Conservation (phyloP, 208 protist species). For the Wallacemonas rigidus region DNA sequence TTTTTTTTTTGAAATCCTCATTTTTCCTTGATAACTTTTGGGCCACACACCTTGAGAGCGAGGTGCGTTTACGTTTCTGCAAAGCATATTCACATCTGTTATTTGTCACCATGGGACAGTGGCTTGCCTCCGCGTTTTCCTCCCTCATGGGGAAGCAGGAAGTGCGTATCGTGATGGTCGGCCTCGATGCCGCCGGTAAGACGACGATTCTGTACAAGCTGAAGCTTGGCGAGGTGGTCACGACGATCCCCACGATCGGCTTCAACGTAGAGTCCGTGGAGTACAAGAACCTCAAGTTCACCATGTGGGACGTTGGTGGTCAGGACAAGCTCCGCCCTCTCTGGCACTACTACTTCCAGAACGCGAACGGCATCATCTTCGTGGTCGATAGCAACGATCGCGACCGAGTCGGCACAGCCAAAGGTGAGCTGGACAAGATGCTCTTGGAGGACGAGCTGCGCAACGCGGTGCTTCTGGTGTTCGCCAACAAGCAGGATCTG, state of each 20-base stretch:
- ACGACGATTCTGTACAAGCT: constrained; percentile 98
- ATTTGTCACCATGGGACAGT: constrained; percentile 45
- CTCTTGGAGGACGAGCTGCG: constrained; percentile 97
- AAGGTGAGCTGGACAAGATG: constrained; percentile 95
- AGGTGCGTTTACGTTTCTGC: too few relatives aligned
- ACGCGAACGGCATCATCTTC: constrained; percentile 97
- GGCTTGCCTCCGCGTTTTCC: constrained; percentile 70
- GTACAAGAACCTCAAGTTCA: constrained; percentile 97
- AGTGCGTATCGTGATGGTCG: constrained; percentile 97
- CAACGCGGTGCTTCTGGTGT: constrained; percentile 96
- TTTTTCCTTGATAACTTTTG: not conserved
- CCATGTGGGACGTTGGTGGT: constrained; percentile 96
- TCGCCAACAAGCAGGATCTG: constrained; percentile 99
- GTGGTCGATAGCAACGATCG: constrained; percentile 97
- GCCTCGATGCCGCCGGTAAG: constrained; percentile 98
- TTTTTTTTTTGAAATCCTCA: constrained; percentile 7
- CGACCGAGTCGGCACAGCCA: constrained; percentile 90
- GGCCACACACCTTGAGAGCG: not conserved
- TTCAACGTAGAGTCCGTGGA: constrained; percentile 98
- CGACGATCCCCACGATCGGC: constrained; percentile 97
- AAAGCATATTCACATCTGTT: not conserved
- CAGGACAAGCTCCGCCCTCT: constrained; percentile 96
- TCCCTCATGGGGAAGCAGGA: constrained; percentile 96
- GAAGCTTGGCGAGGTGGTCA: constrained; percentile 96
- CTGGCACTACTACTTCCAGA: constrained; percentile 98